Evolutionary conservation across 495 filamentous ascomycete genomes (phyloP), one percentile per base, ranked within the genome.

Genomic region (Xeromyces bisporus): DNA sequence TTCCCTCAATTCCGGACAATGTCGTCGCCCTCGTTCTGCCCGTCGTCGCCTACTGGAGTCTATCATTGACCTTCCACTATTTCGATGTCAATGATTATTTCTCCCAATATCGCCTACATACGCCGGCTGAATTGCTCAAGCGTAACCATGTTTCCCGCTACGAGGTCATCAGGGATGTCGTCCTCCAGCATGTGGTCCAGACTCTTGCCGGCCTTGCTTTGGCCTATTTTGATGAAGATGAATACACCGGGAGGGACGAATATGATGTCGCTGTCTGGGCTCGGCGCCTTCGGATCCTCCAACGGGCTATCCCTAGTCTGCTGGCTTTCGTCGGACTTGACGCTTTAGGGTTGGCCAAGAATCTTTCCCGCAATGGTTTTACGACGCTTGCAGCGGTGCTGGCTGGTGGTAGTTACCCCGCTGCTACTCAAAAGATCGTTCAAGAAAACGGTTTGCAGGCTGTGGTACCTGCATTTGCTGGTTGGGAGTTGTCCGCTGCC

Each of bases 121-220:
- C 87, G 0, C 85, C 87, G 16, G 82, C 79, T 30, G 87, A 93
- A 45, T 67, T 93, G 32, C 48, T 75, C 11, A 78, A 81, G 52
- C 66, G 87, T 35, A 96, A 96, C 55, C 82, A 78, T 41, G 87
- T 82, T 28, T 69, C 76, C 31, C 68, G 80, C 31, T 77, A 64
- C 53, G 75, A 93, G 39, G 83, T 92, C 2, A 68, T 83, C 13
- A 74, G 77, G 43, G 83, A 91, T 64, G 84, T 93, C 38, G 55
- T 93, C 23, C 43, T 93, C 18, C 83, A 96, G 49, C 87, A 96
- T 41, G 43, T 82, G n/a, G 73, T 93, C 18, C 86, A 93, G 53
- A 79, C 78, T 1, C 50, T 66, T 7, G 66, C 80, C 10, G 75
- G 74, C 7, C 38, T 69, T 15, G 47, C 63, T 1, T 51, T 92